Evolutionary conservation across 2,329 filamentous ascomycete species (phyloP).

Genomic region (Alternaria triticina): DNA sequence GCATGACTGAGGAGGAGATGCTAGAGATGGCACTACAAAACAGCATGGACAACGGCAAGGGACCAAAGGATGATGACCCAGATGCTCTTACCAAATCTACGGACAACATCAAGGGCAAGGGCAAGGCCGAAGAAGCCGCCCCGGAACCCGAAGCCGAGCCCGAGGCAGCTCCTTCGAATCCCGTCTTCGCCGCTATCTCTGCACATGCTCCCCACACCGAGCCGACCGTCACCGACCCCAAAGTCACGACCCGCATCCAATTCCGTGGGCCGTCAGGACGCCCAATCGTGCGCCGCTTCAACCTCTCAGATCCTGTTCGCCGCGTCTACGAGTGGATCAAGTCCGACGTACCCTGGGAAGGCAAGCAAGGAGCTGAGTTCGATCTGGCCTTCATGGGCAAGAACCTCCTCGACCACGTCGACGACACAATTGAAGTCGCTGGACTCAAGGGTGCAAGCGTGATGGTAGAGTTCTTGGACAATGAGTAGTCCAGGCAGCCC

Average conservation of each 20-base stretch:
- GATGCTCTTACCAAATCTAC: constrained; percentile 81
- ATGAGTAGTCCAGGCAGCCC: constrained; percentile 8
- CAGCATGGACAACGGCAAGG: constrained; percentile 69
- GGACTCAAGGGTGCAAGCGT: constrained; percentile 92
- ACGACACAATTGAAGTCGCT: constrained; percentile 77
- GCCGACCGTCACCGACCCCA: constrained; percentile 69
- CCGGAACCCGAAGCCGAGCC: constrained; percentile 21
- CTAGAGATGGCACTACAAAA: constrained; percentile 91
- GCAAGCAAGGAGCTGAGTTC: constrained; percentile 78
- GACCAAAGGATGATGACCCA: constrained; percentile 73
- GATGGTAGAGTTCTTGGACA: constrained; percentile 82
- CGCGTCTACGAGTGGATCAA: constrained; percentile 97
- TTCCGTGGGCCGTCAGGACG: constrained; percentile 76
- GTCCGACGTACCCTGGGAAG: constrained; percentile 77
- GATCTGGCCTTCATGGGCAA: constrained; percentile 88
- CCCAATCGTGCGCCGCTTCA: constrained; percentile 86
- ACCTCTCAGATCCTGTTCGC: constrained; percentile 74
- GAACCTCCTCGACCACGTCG: constrained; percentile 79
- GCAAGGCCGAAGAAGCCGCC: constrained; percentile 26
- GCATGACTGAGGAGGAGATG: constrained; percentile 98
- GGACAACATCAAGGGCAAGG: constrained; percentile 62
- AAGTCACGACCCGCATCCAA: constrained; percentile 84
- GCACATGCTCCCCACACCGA: constrained; percentile 76
- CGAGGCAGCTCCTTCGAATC: constrained; percentile 31
- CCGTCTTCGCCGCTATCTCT: constrained; percentile 73